These are phyloP conservation scores for Stenogyne calaminthoides DNA, from an alignment of 305 asterid genomes.

Conservation along the genomic window DNA sequence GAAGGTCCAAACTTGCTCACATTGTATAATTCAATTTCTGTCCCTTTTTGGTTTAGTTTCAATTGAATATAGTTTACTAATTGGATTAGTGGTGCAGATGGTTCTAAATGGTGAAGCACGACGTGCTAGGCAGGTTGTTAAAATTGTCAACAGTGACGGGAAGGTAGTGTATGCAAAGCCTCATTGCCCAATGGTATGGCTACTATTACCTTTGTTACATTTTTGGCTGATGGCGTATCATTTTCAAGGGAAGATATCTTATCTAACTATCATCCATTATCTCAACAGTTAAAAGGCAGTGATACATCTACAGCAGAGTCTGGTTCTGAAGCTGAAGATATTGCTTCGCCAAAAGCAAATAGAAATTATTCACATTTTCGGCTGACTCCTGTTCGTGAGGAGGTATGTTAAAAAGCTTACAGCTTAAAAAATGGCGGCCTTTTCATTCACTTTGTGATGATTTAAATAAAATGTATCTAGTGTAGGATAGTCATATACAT, in stretches of 20 bases:
- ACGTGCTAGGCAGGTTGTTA: conserved; percentile 86
- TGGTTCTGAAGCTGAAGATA: conserved; percentile 98
- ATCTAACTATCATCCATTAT: conserved; percentile 17
- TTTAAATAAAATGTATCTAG: not conserved
- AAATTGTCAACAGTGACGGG: conserved; percentile 86
- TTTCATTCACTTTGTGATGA: conserved; percentile 3
- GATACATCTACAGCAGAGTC: conserved; percentile 96
- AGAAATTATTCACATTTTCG: conserved; percentile 77
- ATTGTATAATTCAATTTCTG: conserved; percentile 7
- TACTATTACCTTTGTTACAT: not conserved
- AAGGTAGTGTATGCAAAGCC: conserved; percentile 93
- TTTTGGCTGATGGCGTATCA: not conserved
- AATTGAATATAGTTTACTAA: conserved; percentile 19
- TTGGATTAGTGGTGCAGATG: conserved; percentile 55
- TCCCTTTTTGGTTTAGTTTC: conserved; percentile 9
- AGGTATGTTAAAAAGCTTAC: conserved; percentile 48
- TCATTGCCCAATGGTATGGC: conserved; percentile 62
- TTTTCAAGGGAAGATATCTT: conserved; percentile 13
- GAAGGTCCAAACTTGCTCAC: conserved; percentile 53
- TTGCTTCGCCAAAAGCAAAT: conserved; percentile 81
- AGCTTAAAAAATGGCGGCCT: conserved; percentile 13
- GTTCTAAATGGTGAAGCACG: conserved; percentile 74
- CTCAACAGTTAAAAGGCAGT: conserved; percentile 74
- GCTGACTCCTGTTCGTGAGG: conserved; percentile 97
- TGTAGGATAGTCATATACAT: not conserved